Evolutionary conservation across 164 flowering plant species (phyloP).

Genomic region (Litsea cubeba): DNA sequence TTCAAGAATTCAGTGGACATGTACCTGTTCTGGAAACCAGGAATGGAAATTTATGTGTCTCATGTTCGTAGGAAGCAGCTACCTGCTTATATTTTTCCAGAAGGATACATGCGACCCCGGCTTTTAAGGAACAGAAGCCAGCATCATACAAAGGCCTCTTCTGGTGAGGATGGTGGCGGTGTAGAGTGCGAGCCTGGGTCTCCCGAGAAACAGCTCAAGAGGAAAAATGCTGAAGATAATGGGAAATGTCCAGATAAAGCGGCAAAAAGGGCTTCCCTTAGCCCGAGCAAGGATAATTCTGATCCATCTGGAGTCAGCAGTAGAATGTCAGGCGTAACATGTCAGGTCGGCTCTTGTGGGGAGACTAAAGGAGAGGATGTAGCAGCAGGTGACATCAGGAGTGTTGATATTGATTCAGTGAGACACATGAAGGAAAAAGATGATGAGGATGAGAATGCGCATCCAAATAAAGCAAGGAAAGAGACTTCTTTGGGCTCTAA

Average conservation of each 20-base stretch:
- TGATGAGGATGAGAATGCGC: constrained; percentile 10
- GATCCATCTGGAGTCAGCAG: background rate
- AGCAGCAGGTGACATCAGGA: background rate
- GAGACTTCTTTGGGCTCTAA: constrained; percentile 24
- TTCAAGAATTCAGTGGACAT: constrained; percentile 64
- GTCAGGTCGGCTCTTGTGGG: background rate
- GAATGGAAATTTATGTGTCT: constrained; percentile 86
- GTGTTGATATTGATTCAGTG: background rate
- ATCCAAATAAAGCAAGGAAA: constrained; percentile 14
- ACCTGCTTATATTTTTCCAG: constrained; percentile 76
- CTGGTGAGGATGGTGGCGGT: constrained; percentile 21
- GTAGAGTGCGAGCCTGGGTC: constrained; percentile 28
- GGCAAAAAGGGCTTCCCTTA: constrained; percentile 10
- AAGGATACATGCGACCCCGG: constrained; percentile 61
- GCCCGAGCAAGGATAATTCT: constrained; percentile 1
- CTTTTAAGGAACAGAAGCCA: constrained; percentile 35
- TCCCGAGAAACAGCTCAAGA: constrained; percentile 23
- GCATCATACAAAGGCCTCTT: constrained; percentile 27
- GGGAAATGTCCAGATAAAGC: constrained; percentile 5
- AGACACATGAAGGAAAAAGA: background rate
- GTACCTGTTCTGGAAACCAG: constrained; percentile 82
- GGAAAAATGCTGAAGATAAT: constrained; percentile 13
- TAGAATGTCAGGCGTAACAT: background rate
- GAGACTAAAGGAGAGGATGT: background rate
- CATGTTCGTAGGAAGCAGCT: constrained; percentile 86